Evolutionary conservation across 129 eudicot species (phyloP).

Genomic region (Tagetes patula): DNA sequence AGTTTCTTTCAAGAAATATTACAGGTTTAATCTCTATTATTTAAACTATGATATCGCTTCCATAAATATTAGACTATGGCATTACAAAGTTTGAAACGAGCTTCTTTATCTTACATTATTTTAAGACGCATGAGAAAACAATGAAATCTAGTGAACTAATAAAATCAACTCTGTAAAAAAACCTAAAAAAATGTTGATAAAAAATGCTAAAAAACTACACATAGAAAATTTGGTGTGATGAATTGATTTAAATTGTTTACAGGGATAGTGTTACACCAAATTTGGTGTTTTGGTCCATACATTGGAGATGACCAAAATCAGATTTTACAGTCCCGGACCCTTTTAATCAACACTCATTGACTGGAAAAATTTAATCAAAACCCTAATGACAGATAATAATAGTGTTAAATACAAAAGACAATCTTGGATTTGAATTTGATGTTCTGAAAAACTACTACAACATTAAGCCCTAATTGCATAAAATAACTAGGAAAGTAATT

Average conservation of each 20-base stretch:
- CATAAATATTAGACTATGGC: neutral
- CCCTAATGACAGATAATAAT: constrained; percentile 18
- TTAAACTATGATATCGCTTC: neutral
- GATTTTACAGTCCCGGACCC: constrained; percentile 6
- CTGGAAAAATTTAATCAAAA: neutral
- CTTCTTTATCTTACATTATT: neutral
- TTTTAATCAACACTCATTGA: neutral
- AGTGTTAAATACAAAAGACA: neutral
- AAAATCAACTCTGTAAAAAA: neutral
- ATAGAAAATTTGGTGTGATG: neutral
- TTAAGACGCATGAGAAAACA: neutral
- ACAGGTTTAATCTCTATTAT: neutral
- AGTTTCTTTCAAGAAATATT: neutral
- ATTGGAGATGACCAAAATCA: neutral
- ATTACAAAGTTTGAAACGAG: neutral
- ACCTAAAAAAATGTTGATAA: neutral
- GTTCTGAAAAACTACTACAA: constrained; percentile 8
- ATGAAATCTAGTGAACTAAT: neutral
- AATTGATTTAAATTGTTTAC: neutral
- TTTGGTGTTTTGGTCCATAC: neutral
- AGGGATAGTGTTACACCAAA: neutral
- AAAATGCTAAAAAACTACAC: neutral
- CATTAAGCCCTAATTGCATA: constrained; percentile 17
- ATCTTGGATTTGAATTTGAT: constrained; percentile 4
- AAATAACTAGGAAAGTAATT: neutral